A percentile compares a stretch with the other conserved stretches of the same genome.
Evolutionary conservation across 768 basidiomycete species (phyloP).

Genomic region (Punctularia strigosozonata): DNA sequence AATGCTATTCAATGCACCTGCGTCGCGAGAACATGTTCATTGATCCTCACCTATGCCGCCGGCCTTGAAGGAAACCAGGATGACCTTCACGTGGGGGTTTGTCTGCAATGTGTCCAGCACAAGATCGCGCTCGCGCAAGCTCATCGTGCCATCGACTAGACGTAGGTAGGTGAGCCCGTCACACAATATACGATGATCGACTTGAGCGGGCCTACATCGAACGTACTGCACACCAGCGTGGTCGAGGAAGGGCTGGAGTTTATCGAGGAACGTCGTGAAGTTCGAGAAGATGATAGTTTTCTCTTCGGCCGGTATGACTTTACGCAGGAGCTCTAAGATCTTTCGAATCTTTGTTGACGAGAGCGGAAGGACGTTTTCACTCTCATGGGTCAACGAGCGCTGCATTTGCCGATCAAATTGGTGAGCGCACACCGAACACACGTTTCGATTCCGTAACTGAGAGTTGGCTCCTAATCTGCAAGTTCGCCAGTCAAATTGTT

Average conservation of each 20-base stretch:
- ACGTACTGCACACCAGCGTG: constrained; percentile 60
- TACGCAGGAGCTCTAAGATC: constrained; percentile 58
- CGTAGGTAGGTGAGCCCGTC: constrained; percentile 6
- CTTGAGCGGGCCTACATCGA: constrained; percentile 54
- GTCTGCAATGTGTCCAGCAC: constrained; percentile 63
- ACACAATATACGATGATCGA: constrained; percentile 1
- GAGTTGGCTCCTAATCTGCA: too few relatives aligned
- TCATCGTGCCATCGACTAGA: constrained; percentile 85
- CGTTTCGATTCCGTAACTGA: too few relatives aligned
- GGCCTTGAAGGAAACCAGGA: constrained; percentile 94
- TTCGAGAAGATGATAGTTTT: constrained; percentile 98
- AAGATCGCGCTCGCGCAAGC: constrained; percentile 60
- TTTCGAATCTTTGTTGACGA: constrained; percentile 82
- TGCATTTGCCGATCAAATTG: too few relatives aligned
- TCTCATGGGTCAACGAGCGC: too few relatives aligned
- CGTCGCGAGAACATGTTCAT: background rate
- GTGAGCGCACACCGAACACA: too few relatives aligned
- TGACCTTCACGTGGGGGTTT: constrained; percentile 49
- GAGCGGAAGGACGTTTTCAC: constrained; percentile 46
- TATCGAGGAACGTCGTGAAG: constrained; percentile 78
- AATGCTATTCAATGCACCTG: constrained; percentile 3
- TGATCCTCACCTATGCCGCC: constrained; percentile 65
- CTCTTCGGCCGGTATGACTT: constrained; percentile 53
- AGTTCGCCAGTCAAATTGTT: too few relatives aligned
- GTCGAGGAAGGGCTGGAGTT: constrained; percentile 77